Evolutionary conservation across 1,139 yeast species (phyloP).

Genomic region (Taiozyma sp.): DNA sequence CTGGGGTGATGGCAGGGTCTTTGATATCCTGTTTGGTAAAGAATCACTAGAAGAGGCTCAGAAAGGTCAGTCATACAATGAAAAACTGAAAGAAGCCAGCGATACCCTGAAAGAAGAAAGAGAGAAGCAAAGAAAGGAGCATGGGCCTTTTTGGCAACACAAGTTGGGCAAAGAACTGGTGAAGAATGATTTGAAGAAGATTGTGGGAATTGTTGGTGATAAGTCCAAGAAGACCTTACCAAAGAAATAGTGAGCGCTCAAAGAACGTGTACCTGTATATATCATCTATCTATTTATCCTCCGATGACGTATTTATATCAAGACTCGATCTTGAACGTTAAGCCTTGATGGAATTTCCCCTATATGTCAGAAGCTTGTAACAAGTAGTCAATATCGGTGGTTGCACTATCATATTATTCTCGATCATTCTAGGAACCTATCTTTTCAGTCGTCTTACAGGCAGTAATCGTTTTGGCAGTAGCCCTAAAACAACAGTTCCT

Average conservation of each 20-base stretch:
- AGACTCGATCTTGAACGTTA: no score
- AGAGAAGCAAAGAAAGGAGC: slow-evolving; percentile 13
- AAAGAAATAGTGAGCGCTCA: background rate
- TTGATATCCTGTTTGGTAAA: slow-evolving; percentile 74
- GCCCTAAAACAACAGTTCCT: no score
- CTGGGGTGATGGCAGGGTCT: slow-evolving; percentile 89
- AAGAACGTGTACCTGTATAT: background rate
- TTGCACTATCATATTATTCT: no score
- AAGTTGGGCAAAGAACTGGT: slow-evolving; percentile 16
- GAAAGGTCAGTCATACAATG: slow-evolving; percentile 67
- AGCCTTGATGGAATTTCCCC: no score
- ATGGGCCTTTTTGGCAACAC: slow-evolving; percentile 19
- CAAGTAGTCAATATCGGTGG: no score
- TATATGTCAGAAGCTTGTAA: no score
- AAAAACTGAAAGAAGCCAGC: slow-evolving; percentile 21
- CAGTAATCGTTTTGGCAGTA: no score
- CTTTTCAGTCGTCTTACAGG: no score
- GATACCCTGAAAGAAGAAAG: slow-evolving; percentile 15
- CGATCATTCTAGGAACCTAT: no score
- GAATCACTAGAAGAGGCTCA: slow-evolving; percentile 73
- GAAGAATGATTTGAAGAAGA: slow-evolving; percentile 16
- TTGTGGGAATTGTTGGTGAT: slow-evolving; percentile 12
- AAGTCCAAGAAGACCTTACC: slow-evolving; percentile 4
- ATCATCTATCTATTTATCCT: background rate
- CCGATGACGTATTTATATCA: background rate